Evolutionary conservation across 345 rosid species (phyloP).

Genomic region (Eutrema japonicum): DNA sequence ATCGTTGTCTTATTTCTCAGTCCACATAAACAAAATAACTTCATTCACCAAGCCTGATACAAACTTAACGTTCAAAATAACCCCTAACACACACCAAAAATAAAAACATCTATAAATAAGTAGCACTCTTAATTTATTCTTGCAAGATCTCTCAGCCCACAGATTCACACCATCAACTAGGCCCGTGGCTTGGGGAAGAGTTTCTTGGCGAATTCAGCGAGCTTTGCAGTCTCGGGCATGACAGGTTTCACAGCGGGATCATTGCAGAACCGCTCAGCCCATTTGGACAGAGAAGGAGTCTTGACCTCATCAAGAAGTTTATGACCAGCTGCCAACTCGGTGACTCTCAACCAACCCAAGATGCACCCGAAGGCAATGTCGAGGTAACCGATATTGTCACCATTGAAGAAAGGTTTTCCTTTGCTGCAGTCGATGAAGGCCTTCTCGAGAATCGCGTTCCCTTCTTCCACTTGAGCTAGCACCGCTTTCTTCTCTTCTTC

Average conservation of each 20-base stretch:
- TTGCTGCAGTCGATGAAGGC: slow-evolving; percentile 59
- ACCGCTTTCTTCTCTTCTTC: slow-evolving; percentile 54
- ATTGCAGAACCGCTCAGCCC: slow-evolving; percentile 66
- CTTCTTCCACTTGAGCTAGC: slow-evolving; percentile 48
- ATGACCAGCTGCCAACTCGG: slow-evolving; percentile 42
- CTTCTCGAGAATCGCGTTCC: slow-evolving; percentile 53
- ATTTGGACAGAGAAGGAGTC: slow-evolving; percentile 59
- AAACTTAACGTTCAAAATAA: slow-evolving; percentile 16
- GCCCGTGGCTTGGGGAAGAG: slow-evolving; percentile 37
- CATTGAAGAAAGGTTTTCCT: slow-evolving; percentile 79
- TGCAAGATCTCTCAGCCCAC: slow-evolving; percentile 18
- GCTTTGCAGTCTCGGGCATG: slow-evolving; percentile 71
- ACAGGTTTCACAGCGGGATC: slow-evolving; percentile 65
- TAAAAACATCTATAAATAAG: slow-evolving; percentile 14
- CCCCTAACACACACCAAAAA: neutral
- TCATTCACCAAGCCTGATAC: slow-evolving; percentile 3
- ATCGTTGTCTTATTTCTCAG: slow-evolving; percentile 4
- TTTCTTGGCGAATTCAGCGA: slow-evolving; percentile 53
- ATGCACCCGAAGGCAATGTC: slow-evolving; percentile 70
- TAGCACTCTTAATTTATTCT: slow-evolving; percentile 25
- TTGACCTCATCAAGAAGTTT: slow-evolving; percentile 56
- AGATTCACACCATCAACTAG: slow-evolving; percentile 14
- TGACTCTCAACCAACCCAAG: slow-evolving; percentile 66
- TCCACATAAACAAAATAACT: neutral
- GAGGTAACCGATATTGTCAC: slow-evolving; percentile 62